Evolutionary conservation across 1,284 basidiomycete species (phyloP).

Genomic region (Schizopora paradoxa): DNA sequence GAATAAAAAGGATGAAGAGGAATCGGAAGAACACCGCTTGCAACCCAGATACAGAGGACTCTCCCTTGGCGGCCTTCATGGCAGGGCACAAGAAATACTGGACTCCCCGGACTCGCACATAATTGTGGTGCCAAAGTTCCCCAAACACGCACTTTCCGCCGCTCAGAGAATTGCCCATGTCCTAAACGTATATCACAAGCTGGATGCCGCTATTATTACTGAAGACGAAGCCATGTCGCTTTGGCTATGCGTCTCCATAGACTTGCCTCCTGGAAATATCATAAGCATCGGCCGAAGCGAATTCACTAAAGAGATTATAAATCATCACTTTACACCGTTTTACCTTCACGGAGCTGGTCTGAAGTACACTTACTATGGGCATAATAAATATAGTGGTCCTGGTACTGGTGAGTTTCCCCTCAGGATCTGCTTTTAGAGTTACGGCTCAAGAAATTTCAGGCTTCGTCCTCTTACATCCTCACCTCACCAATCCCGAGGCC

Average conservation of each 20-base stretch:
- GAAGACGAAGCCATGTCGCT: slow-evolving; percentile 37
- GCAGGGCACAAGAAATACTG: slow-evolving; percentile 41
- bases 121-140: slow-evolving; percentile 44
- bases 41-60: slow-evolving; percentile 20
- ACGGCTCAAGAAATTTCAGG: slow-evolving; percentile 41
- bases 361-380: too few species aligned
- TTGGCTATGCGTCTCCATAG: neutral
- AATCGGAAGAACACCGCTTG: too few species aligned
- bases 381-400: too few species aligned
- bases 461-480: slow-evolving; percentile 66
- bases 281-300: too few species aligned
- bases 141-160: slow-evolving; percentile 36
- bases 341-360: too few species aligned
- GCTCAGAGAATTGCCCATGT: slow-evolving; percentile 66
- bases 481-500: slow-evolving; percentile 39
- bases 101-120: slow-evolving; percentile 45
- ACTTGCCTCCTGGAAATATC: too few species aligned
- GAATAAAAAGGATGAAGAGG: too few species aligned
- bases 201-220: slow-evolving; percentile 58
- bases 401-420: slow-evolving; percentile 44
- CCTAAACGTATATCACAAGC: slow-evolving; percentile 60
- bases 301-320: too few species aligned
- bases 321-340: too few species aligned
- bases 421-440: slow-evolving; percentile 30
- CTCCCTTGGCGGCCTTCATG: slow-evolving; percentile 30